Base-by-base conservation (phyloP, 2,329 filamentous ascomycete genomes). In the Trichoderma cornu-damae region DNA sequence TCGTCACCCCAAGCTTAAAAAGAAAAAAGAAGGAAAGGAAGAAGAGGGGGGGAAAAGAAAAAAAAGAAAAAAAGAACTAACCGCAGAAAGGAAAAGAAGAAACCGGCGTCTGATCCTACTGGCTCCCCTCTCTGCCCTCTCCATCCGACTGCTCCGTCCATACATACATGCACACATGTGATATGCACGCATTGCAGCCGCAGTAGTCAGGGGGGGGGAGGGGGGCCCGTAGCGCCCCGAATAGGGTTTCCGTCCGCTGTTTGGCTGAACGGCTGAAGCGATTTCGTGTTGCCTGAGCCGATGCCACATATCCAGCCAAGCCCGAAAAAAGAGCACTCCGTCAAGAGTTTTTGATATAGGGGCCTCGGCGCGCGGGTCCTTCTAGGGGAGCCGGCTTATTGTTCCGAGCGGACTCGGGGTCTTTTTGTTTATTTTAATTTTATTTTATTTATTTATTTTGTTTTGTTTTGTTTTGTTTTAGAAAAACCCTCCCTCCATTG, bases 171-270 rank as follows among this genome's bases (percentile, higher is more conserved):
- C n/a, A n/a, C 44, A 34, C 43, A 32, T 47, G 28, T 47, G 28
- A 34, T 38, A 49, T 28, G 34, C 32, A 46, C 42, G 42, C 42
- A 30, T 46, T 30, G 42, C 40, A 43, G 40, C 24, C 48, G 48
- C 48, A 40, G 34, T 14, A 50, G 24, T 50, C 48, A 40, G 48
- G 48, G n/a, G n/a, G n/a, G n/a, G n/a, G n/a, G n/a, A n/a, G n/a
- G n/a, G n/a, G n/a, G 48, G 34, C 34, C 22, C 8, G n/a, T 6
- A 32, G 18, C 18, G 20, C 44, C 28, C 11, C 44, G 6, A 28
- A 47, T 12, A n/a, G 42, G 42, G 11, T 14, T 16, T n/a, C 42
- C 18, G 16, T 46, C 43, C 43, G 26, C 24, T 46, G 37, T 12
- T 38, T 18, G 37, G 37, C 37, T 20, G 37, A 9, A 20, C 9